Conservation (phyloP, 495 filamentous ascomycete genomes). For the Neurospora tetrasperma region DNA sequence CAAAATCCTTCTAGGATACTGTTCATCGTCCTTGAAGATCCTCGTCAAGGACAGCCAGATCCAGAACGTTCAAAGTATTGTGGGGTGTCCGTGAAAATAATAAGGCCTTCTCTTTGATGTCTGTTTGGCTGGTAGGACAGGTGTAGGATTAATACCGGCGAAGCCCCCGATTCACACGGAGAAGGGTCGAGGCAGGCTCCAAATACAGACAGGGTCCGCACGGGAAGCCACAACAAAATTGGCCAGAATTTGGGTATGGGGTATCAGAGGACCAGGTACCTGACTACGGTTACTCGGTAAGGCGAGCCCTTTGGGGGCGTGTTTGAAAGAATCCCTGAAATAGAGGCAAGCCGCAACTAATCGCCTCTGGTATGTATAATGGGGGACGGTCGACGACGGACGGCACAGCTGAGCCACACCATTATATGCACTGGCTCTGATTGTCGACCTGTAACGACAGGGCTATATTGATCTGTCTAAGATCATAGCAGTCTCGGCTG, state of each 20-base stretch:
- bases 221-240: slow-evolving; percentile 24
- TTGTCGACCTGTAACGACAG: slow-evolving; percentile 21
- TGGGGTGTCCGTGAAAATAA: slow-evolving; percentile 34
- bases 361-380: slow-evolving; percentile 30
- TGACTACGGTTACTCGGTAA: slow-evolving; percentile 23
- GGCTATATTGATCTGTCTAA: slow-evolving; percentile 32
- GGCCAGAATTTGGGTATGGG: slow-evolving; percentile 5
- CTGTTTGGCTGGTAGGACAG: slow-evolving; percentile 37
- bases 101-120: slow-evolving; percentile 31
- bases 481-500: slow-evolving; percentile 39
- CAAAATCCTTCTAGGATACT: background rate
- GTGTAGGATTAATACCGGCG: slow-evolving; percentile 42
- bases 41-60: background rate
- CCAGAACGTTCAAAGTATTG: slow-evolving; percentile 13
- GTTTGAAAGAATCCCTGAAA: slow-evolving; percentile 28
- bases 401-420: slow-evolving; percentile 41
- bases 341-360: slow-evolving; percentile 32
- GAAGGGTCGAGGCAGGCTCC: slow-evolving; percentile 39
- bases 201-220: slow-evolving; percentile 34
- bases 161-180: slow-evolving; percentile 35
- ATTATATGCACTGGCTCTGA: slow-evolving; percentile 13
- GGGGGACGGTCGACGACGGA: slow-evolving; percentile 19
- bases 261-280: slow-evolving; percentile 30
- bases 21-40: background rate
- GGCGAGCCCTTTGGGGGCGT: slow-evolving; percentile 21